Base-by-base conservation (phyloP, 2,329 filamentous ascomycete species). In the Neofusicoccum ribis region DNA sequence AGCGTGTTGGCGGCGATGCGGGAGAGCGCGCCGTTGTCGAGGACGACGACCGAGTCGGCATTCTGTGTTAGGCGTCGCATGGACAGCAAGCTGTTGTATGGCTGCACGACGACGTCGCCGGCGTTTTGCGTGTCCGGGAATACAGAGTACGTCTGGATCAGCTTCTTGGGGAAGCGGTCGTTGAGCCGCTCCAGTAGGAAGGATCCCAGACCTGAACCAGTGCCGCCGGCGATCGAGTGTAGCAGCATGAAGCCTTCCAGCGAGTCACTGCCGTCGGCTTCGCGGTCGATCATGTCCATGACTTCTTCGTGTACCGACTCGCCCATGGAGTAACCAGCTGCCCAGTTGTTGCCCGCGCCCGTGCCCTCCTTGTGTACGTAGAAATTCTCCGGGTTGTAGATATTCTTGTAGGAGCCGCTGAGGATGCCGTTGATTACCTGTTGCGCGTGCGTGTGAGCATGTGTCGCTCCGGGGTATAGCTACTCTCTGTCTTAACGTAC, bases 381-480 rank as follows among this genome's bases (percentile, higher is more conserved):
- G 81, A 98, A 97, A 83, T 99, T 99, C 80, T 99, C 95, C 0
- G 95, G 95, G 77, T 99, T 99, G 86, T 99, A 99, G 67, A 99
- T 99, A 78, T 99, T 98, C 78, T 90, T 92, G 83, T 99, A 99
- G 0, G 93, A 89, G 1, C 95, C 93, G 9, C 89, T 90, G 81
- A 98, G 94, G 71, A 99, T 99, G 67, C 88, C 84, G 76, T 98
- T 91, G 74, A 99, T 91, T 68, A 98, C 90, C 89, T 86, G 68
- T 23, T 17, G 5, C 11, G n/a, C 9, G 54, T 8, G 54, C 39
- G 37, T 3, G 39, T 58, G 15, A 58, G 54, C 36, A 31, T 11
- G 27, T 31, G 27, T 27, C 37, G 20, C 23, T 14, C 15, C 12
- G 23, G 12, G 27, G 1, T 23, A 1, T 31, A 31, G 14, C 11